Conservation (phyloP, 345 rosid genomes). For the Citrus inodora region DNA sequence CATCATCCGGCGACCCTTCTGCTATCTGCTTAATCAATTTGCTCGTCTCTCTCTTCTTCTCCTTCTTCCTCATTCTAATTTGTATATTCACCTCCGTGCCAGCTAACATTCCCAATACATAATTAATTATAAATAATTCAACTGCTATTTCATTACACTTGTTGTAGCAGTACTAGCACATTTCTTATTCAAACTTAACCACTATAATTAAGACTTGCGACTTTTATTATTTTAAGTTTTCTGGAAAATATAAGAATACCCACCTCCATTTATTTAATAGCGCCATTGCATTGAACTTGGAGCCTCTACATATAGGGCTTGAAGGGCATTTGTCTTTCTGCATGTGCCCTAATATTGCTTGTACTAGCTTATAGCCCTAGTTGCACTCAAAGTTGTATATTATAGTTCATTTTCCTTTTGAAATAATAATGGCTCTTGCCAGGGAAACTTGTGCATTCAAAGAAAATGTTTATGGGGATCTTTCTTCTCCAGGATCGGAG, state of each 20-base stretch:
- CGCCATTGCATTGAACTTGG: background rate
- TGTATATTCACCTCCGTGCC: constrained; percentile 30
- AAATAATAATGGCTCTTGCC: constrained; percentile 57
- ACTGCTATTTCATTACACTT: constrained; percentile 9
- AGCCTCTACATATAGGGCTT: constrained; percentile 19
- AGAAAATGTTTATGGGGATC: constrained; percentile 22
- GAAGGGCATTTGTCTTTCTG: background rate
- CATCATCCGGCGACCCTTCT: constrained; percentile 39
- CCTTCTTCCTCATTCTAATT: background rate
- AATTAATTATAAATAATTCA: background rate
- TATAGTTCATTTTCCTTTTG: background rate
- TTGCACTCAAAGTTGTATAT: background rate
- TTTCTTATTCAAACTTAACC: too few relatives aligned
- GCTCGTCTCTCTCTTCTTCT: background rate
- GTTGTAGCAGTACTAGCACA: background rate
- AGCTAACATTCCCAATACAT: constrained; percentile 49
- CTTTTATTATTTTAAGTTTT: too few relatives aligned
- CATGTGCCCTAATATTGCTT: constrained; percentile 10
- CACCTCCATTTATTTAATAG: background rate
- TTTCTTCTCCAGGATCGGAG: constrained; percentile 37
- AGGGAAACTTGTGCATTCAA: constrained; percentile 27
- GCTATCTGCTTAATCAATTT: constrained; percentile 15
- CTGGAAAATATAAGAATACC: background rate
- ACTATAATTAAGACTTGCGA: too few relatives aligned
- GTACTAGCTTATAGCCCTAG: background rate